These are phyloP conservation scores for Cadophora sp. DNA, from an alignment of 2,329 filamentous ascomycete genomes.

Conservation along the genomic window DNA sequence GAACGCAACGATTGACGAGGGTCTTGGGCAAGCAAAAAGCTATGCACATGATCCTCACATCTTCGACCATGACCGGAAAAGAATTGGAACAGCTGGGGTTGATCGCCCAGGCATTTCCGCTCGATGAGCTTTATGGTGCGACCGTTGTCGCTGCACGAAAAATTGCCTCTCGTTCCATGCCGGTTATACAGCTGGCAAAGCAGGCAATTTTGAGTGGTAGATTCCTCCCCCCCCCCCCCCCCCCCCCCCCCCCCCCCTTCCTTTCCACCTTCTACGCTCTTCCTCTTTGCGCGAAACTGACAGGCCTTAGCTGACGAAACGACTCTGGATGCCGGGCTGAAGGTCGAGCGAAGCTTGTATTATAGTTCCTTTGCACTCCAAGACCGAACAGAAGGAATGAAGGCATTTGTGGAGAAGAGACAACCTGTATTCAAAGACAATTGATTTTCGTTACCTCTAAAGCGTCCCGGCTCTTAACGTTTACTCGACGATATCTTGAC, in stretches of 20 bases:
- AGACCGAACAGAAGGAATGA: constrained; percentile 66
- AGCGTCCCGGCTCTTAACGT: background rate
- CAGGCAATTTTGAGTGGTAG: constrained; percentile 51
- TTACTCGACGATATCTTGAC: background rate
- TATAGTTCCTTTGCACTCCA: constrained; percentile 44
- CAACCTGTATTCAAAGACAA: constrained; percentile 57
- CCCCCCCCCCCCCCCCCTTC: background rate
- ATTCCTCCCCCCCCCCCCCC: too few relatives aligned
- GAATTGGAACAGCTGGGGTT: constrained; percentile 32
- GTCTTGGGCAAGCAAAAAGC: constrained; percentile 47
- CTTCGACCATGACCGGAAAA: constrained; percentile 30
- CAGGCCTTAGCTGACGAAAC: constrained; percentile 49
- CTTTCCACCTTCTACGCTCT: background rate
- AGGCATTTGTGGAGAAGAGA: constrained; percentile 65
- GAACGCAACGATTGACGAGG: constrained; percentile 45
- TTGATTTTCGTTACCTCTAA: background rate
- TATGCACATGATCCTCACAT: constrained; percentile 40
- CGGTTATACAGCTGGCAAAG: constrained; percentile 51
- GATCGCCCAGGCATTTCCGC: constrained; percentile 43
- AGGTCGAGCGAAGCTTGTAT: constrained; percentile 47
- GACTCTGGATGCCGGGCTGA: constrained; percentile 49
- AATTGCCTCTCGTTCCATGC: constrained; percentile 49
- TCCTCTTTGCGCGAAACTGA: background rate
- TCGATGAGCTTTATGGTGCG: constrained; percentile 46
- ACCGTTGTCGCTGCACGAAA: constrained; percentile 48